Percentiles rank a stretch among this genome's conserved stretches.
Conservation (phyloP, 148 eudicot genomes). For the Cornus florida region DNA sequence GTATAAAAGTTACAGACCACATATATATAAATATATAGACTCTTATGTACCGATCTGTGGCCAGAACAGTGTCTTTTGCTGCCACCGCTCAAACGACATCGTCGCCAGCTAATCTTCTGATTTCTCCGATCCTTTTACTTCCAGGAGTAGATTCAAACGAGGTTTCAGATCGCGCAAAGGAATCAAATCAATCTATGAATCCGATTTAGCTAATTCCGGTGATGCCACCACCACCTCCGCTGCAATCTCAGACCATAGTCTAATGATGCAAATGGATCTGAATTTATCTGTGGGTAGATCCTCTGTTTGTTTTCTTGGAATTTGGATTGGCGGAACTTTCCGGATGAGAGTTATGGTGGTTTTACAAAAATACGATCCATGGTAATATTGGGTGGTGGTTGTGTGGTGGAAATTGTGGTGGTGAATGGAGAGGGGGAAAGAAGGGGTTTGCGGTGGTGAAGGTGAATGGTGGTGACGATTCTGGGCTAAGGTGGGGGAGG, state of each 20-base stretch:
- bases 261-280: background rate
- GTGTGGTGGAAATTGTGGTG: no score
- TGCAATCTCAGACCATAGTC: background rate
- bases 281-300: no score
- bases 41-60: constrained; percentile 52
- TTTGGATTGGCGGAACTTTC: no score
- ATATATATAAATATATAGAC: background rate
- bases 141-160: constrained; percentile 53
- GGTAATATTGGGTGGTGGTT: no score
- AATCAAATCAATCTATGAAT: constrained; percentile 8
- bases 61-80: constrained; percentile 31
- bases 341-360: no score
- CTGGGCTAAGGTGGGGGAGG: no score
- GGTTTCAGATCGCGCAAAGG: constrained; percentile 10
- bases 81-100: constrained; percentile 19
- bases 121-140: constrained; percentile 49
- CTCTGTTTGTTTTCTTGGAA: no score
- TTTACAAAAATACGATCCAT: no score
- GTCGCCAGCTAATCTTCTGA: constrained; percentile 29
- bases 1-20: no score
- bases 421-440: no score
- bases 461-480: no score
- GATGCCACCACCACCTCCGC: background rate
- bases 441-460: no score
- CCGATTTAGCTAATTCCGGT: constrained; percentile 19